Evolutionary conservation across 495 filamentous ascomycete genomes (phyloP).

Genomic region (Tetracladium setigerum): DNA sequence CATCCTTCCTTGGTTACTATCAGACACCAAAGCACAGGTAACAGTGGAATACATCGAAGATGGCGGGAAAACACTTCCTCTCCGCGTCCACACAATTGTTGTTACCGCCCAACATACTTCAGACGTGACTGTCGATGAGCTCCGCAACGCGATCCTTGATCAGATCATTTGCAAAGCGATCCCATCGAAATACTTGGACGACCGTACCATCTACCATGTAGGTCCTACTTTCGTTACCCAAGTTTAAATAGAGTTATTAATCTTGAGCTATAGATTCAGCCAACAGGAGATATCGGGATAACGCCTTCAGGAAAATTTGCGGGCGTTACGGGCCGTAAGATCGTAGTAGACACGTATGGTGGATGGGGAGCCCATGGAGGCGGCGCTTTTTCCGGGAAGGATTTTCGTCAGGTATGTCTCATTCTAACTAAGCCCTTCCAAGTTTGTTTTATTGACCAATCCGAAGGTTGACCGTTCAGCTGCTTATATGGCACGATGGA

Average conservation of each 20-base stretch:
- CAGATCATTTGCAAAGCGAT: slow-evolving; percentile 95
- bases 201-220: slow-evolving; percentile 89
- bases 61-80: slow-evolving; percentile 83
- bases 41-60: slow-evolving; percentile 98
- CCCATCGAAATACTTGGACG: slow-evolving; percentile 84
- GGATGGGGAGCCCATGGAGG: slow-evolving; percentile 99
- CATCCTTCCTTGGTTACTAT: slow-evolving; percentile 84
- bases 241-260: not conserved
- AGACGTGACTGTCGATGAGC: slow-evolving; percentile 82
- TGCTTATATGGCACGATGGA: slow-evolving; percentile 95
- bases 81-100: slow-evolving; percentile 92
- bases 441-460: slow-evolving; percentile 91
- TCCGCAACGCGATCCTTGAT: slow-evolving; percentile 91
- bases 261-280: slow-evolving; percentile 63
- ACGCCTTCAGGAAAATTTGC: slow-evolving; percentile 98
- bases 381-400: slow-evolving; percentile 99
- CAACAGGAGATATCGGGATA: slow-evolving; percentile 96
- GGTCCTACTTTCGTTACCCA: slow-evolving; percentile 19
- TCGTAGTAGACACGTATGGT: slow-evolving; percentile 99
- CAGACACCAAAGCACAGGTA: slow-evolving; percentile 99
- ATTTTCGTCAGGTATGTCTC: slow-evolving; percentile 99
- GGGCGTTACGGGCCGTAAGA: slow-evolving; percentile 97
- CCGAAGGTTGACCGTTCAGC: slow-evolving; percentile 99
- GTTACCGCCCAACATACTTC: slow-evolving; percentile 90
- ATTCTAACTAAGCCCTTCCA: slow-evolving; percentile 92